Evolutionary conservation across 176 grass and related monocot species (phyloP).

Genomic region (Coix lacrymajobi): DNA sequence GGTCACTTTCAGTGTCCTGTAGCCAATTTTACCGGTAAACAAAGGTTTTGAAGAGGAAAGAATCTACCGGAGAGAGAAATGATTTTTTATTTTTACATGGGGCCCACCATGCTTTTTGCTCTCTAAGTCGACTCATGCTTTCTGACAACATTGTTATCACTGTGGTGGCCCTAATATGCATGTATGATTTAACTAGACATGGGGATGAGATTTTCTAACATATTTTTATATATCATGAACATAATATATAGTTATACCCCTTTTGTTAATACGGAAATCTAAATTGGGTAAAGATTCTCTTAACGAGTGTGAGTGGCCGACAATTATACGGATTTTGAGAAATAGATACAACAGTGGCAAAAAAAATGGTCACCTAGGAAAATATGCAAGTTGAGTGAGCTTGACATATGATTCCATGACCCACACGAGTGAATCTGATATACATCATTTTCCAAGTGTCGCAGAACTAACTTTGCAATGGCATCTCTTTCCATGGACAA

Average conservation of each 20-base stretch:
- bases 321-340: not conserved
- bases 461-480: not conserved
- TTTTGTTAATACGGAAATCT: not conserved
- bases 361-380: not conserved
- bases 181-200: too few relatives aligned
- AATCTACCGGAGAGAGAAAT: not conserved
- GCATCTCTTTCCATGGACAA: not conserved
- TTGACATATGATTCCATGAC: slow-evolving; percentile 4
- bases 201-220: too few relatives aligned
- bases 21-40: too few relatives aligned
- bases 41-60: too few relatives aligned
- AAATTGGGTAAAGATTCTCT: not conserved
- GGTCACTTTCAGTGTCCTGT: too few relatives aligned
- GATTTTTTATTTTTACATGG: too few relatives aligned
- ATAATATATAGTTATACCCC: not conserved
- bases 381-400: not conserved
- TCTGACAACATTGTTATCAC: too few relatives aligned
- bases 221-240: too few relatives aligned
- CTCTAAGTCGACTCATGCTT: too few relatives aligned
- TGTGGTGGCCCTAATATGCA: too few relatives aligned
- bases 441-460: not conserved
- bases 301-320: not conserved
- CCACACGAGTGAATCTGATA: not conserved
- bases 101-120: too few relatives aligned
- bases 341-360: not conserved